These are phyloP conservation scores for Solanum gracilifrons DNA, from an alignment of 257 asterid species.

Conservation along the genomic window DNA sequence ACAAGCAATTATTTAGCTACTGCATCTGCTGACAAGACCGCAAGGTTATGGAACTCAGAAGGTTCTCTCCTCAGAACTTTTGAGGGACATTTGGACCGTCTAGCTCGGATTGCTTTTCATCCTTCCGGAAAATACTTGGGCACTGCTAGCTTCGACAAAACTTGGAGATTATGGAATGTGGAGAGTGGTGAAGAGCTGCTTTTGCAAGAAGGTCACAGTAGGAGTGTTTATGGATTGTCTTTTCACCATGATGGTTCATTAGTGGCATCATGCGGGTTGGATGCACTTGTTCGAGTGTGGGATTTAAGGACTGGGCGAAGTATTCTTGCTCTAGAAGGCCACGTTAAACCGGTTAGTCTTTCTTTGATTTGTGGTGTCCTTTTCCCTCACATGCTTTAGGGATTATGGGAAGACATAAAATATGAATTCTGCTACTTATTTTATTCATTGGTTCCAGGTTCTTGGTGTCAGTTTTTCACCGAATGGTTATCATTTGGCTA, in stretches of 20 bases:
- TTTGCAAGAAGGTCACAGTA: conserved; percentile 97
- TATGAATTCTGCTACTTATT: background rate
- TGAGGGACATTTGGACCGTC: conserved; percentile 89
- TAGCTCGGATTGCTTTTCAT: conserved; percentile 87
- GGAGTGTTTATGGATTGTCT: conserved; percentile 79
- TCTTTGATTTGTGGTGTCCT: conserved; percentile 4
- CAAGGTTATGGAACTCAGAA: conserved; percentile 62
- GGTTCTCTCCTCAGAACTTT: conserved; percentile 63
- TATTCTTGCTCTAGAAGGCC: conserved; percentile 87
- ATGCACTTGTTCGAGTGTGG: conserved; percentile 94
- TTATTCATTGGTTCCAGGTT: conserved; percentile 32
- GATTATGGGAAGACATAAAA: background rate
- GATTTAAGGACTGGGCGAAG: conserved; percentile 91
- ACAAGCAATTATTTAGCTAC: conserved; percentile 54
- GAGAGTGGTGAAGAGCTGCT: conserved; percentile 93
- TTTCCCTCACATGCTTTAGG: background rate
- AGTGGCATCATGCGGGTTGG: conserved; percentile 90
- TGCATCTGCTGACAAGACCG: conserved; percentile 92
- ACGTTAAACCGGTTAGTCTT: conserved; percentile 72
- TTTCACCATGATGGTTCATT: conserved; percentile 91
- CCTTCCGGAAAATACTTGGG: conserved; percentile 90
- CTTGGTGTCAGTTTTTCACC: conserved; percentile 85
- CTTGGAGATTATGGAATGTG: conserved; percentile 97
- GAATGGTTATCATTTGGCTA: conserved; percentile 88
- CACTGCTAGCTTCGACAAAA: conserved; percentile 84